Base-by-base conservation (phyloP, 2,329 filamentous ascomycete genomes). In the Colletotrichum orbiculare region DNA sequence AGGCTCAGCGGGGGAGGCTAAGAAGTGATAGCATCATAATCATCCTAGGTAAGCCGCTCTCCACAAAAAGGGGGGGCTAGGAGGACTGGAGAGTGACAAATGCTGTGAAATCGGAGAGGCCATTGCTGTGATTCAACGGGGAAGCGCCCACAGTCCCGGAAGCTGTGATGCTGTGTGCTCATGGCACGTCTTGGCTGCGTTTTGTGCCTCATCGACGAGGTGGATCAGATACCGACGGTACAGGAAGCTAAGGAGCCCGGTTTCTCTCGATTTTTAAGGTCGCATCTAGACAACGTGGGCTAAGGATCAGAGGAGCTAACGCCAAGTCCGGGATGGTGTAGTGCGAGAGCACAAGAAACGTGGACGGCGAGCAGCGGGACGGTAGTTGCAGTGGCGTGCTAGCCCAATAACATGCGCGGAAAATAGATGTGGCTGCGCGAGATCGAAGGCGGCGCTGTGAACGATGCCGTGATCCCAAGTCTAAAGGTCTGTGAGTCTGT, bases 131-230 rank as follows among this genome's bases (percentile, higher is more conserved):
- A 57, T 65, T 65, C 52, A 62, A 41, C 13, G 17, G 17, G 47
- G 47, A 56, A 46, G 58, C 58, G 58, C 41, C 35, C 61, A 25
- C 39, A 11, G n/a, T 38, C 46, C 52, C 52, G 58, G 62, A 45
- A 54, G 41, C 46, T 56, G 52, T 55, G 46, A 65, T 62, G 52
- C 33, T 47, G 41, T 47, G 56, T 49, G 45, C 17, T 60, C 49
- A 34, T 42, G 35, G 45, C 46, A 41, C 43, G 41, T n/a, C 62
- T 65, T 65, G 58, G 62, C 62, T 52, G 62, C 62, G 62, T 56
- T 13, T 15, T 53, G 46, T 52, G 58, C 47, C 58, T 56, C 46
- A 62, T 34, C 52, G 52, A 33, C 25, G 58, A 52, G 46, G 46
- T 41, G 42, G 50, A 43, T 37, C 38, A 38, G 37, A 55, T 45